Conservation (phyloP, 2,329 filamentous ascomycete species). For the Bisporella sp. region DNA sequence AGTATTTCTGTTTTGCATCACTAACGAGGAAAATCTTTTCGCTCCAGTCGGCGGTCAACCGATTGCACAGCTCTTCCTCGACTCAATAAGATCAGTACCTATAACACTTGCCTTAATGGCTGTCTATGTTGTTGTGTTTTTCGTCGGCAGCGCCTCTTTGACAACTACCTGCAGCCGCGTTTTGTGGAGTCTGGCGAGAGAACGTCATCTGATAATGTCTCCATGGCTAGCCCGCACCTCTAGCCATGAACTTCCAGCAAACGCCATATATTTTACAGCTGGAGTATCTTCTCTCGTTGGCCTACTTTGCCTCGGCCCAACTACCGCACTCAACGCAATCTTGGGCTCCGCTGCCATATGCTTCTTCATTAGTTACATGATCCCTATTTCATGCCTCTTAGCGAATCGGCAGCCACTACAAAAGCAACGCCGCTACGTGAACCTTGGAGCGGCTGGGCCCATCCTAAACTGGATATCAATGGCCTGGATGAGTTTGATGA, state of each 20-base stretch:
- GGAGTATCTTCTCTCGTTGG: background rate
- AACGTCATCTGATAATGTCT: background rate
- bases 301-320: background rate
- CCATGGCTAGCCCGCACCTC: background rate
- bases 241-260: background rate
- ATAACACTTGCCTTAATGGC: background rate
- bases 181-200: background rate
- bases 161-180: background rate
- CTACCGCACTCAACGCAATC: background rate
- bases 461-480: background rate
- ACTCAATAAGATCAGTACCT: background rate
- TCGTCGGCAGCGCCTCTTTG: background rate
- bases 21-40: conserved; percentile 1
- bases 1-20: background rate
- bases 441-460: background rate
- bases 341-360: background rate
- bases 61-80: background rate
- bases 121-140: background rate
- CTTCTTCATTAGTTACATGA: background rate
- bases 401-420: background rate
- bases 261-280: background rate
- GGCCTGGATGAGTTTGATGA: background rate
- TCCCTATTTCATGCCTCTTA: background rate
- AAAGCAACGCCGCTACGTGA: background rate
- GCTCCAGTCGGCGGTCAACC: background rate